Conservation (phyloP, 495 filamentous ascomycete genomes). For the Aspergillus sparsus region DNA sequence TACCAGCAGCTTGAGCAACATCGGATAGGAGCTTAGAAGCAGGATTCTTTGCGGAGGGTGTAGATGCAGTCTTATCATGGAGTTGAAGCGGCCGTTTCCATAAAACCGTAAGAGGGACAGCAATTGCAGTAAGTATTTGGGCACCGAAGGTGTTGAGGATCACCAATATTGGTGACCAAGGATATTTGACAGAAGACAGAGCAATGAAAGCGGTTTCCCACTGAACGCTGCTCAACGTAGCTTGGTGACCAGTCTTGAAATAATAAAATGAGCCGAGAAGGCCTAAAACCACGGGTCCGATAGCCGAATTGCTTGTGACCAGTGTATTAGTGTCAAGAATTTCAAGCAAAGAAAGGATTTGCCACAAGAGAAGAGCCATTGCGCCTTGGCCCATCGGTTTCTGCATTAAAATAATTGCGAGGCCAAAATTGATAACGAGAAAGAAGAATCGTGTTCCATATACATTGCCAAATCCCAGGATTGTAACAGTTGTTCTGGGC, state of each 20-base stretch:
- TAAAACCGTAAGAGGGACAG: constrained; percentile 77
- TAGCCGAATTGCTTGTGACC: constrained; percentile 58
- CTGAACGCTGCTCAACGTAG: constrained; percentile 82
- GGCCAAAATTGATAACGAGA: constrained; percentile 73
- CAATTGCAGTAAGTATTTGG: constrained; percentile 76
- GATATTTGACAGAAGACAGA: constrained; percentile 77
- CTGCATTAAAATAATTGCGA: constrained; percentile 75
- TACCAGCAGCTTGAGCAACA: constrained; percentile 67
- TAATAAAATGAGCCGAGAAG: constrained; percentile 88
- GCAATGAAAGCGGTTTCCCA: constrained; percentile 98
- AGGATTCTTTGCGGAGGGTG: constrained; percentile 48
- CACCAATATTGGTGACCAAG: constrained; percentile 82
- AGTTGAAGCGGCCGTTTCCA: constrained; percentile 72
- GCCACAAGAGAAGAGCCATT: constrained; percentile 75
- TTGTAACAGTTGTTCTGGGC: constrained; percentile 62
- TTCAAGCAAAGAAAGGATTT: constrained; percentile 84
- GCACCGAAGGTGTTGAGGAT: constrained; percentile 84
- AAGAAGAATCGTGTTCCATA: constrained; percentile 90
- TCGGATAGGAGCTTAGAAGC: constrained; percentile 58
- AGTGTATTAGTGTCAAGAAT: constrained; percentile 79
- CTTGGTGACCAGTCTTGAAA: constrained; percentile 98
- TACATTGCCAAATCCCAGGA: constrained; percentile 88
- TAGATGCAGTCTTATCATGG: constrained; percentile 31
- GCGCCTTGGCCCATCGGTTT: constrained; percentile 94
- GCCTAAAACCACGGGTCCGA: constrained; percentile 83